Conservation (phyloP, 345 rosid genomes). For the Lepidium aucheri region DNA sequence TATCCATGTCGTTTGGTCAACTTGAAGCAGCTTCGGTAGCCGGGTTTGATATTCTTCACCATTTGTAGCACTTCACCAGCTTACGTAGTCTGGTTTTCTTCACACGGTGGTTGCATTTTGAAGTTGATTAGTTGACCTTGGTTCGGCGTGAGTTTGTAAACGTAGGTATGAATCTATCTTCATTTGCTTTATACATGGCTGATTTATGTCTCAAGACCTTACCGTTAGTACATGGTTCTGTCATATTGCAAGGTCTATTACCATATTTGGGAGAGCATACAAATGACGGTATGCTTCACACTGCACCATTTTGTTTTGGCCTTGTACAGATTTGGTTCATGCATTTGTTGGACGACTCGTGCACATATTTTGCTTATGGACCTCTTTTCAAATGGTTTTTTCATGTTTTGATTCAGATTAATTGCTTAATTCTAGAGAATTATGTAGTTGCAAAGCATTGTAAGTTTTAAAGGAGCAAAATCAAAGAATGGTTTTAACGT, state of each 20-base stretch:
- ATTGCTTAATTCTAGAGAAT: neutral
- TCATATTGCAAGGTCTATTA: slow-evolving; percentile 1
- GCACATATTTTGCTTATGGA: neutral
- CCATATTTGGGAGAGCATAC: neutral
- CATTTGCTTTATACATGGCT: neutral
- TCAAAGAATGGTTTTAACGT: neutral
- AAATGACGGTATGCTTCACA: slow-evolving; percentile 1
- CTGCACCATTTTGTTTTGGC: neutral
- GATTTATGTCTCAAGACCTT: neutral
- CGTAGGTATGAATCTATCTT: slow-evolving; percentile 4
- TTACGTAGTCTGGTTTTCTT: neutral
- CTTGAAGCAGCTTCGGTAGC: neutral
- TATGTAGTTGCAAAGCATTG: neutral
- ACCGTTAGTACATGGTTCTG: neutral
- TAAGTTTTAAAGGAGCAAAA: neutral
- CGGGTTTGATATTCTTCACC: neutral
- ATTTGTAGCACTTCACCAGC: neutral
- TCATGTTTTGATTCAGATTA: neutral
- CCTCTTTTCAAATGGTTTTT: neutral
- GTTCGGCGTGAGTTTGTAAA: neutral
- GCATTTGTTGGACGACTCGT: neutral
- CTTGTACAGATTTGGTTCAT: slow-evolving; percentile 8
- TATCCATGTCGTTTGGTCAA: neutral
- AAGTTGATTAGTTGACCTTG: neutral
- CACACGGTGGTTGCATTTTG: neutral